These are phyloP conservation scores for Peronospora tabacina DNA, from an alignment of 352 stramenopile species.

Conservation along the genomic window DNA sequence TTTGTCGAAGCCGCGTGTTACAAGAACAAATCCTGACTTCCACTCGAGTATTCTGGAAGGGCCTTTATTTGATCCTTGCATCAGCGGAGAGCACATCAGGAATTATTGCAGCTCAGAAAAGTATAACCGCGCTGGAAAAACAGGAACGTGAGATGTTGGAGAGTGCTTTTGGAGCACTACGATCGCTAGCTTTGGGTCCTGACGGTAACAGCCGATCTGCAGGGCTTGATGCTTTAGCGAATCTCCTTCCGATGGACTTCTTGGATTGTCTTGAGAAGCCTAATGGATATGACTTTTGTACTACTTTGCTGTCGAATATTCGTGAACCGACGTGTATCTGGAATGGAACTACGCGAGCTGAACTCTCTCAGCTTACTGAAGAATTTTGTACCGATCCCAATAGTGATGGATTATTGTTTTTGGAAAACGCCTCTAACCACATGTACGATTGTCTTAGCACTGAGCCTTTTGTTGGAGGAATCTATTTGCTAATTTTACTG, in stretches of 20 bases:
- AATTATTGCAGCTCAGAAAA: conserved; percentile 30
- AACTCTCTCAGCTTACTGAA: conserved; percentile 68
- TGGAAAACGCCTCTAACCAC: conserved; percentile 63
- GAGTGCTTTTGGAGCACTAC: conserved; percentile 57
- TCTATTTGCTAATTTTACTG: conserved; percentile 62
- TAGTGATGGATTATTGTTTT: conserved; percentile 49
- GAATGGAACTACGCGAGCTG: conserved; percentile 50
- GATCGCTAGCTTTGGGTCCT: conserved; percentile 48
- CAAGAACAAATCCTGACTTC: conserved; percentile 59
- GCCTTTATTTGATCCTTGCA: conserved; percentile 64
- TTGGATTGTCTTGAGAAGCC: conserved; percentile 63
- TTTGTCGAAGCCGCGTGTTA: conserved; percentile 44
- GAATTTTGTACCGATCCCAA: conserved; percentile 56
- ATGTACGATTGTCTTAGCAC: conserved; percentile 77
- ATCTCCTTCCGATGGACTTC: conserved; percentile 65
- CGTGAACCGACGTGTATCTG: conserved; percentile 72
- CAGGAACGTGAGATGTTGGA: conserved; percentile 71
- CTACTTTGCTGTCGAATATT: conserved; percentile 60
- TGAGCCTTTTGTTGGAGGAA: conserved; percentile 58
- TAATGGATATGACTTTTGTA: conserved; percentile 67
- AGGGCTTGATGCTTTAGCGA: conserved; percentile 52
- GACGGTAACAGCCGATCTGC: conserved; percentile 45
- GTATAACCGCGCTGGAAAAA: conserved; percentile 37
- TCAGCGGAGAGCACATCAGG: conserved; percentile 49
- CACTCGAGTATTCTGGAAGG: conserved; percentile 73